Evolutionary conservation across 257 asterid species (phyloP), one percentile per base, ranked within the genome.

Genomic region (Linderniella brevidens): DNA sequence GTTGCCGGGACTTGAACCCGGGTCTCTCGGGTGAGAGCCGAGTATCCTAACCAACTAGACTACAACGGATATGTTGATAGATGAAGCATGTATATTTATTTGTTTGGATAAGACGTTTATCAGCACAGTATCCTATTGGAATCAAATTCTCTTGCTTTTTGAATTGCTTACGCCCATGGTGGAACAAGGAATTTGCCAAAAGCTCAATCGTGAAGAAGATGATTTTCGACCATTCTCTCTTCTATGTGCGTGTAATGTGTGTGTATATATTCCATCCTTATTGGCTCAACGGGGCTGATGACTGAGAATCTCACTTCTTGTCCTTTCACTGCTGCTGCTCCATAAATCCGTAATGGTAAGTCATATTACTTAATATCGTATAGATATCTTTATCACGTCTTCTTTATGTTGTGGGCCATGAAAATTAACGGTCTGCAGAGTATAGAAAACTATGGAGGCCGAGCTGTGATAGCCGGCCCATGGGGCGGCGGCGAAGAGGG

Each of bases 21-120:
- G 92, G 88, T 75, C 93, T 71, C 82, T 72, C 79, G 82, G 92
- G 95, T 88, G 95, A 84, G 95, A 80, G 93, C 92, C 85, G 90
- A 84, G 83, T 78, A 80, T 84, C 94, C 94, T 84, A 41, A 88
- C 95, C 94, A 72, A 25, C 95, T 83, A 87, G 92, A 87, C 92
- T 77, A 86, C 94, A 79, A 86, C 82, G 93, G 85, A 82, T 1
- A 2, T 25, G 3, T 25, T 25, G 3, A 25, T 25, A 25, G 6
- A 25, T 2, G 32, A 25, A 25, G 6, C 32, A 25, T 25, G 32
- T 25, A 25, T 25, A 25, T 25, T n/a, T 25, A 25, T 25, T 25
- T 6, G n/a, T n/a, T n/a, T n/a, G n/a, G n/a, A 25, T 25, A 25
- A 25, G 32, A n/a, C n/a, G 3, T 25, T 25, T 25, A 25, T 25